Evolutionary conservation across 2,329 filamentous ascomycete species (phyloP), one percentile per base, ranked within the genome.

Genomic region (Sporothrix dimorphospora): DNA sequence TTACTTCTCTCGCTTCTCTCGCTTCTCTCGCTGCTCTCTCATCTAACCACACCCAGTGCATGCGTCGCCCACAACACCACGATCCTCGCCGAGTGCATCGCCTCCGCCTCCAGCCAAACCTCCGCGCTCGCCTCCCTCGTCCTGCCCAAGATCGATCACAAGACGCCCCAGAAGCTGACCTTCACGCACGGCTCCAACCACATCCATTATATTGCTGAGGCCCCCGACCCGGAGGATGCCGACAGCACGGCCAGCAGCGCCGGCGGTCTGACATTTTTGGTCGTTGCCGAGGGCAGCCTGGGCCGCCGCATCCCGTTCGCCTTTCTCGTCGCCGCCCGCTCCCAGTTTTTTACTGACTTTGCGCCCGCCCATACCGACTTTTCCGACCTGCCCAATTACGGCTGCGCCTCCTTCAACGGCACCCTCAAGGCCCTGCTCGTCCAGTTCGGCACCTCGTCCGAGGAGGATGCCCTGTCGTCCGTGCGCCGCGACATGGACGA

Each of bases 11-110:
- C 68, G 49, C 72, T 55, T 5, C 16, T 49, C 24, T 30, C 24
- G 1, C 21, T 12, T 38, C 1, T 3, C 12, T 4, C 30, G 30
- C 24, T 4, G 16, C 1, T 12, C 6, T 53, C 11, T 7, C 16
- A 24, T 45, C 67, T 70, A 72, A 70, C 71, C 16, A 34, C 57
- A 34, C 57, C 30, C 78, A 97, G 94, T 84, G 91, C 94, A 77
- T 98, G 96, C 84, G 96, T 99, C 82, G 94, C 96, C 68, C 91
- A 98, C 84, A 91, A 96, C 79, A 93, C 90, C 71, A 98, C 94
- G 61, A 97, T 99, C 82, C 90, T 99, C 74, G 85, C 93, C 78
- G 96, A 99, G 84, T 95, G 97, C 85, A 97, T 94, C 66, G 91
- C 93, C 45, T 94, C 94, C 1, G 92, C 94, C 74, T 91, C 92